These are phyloP conservation scores for Trichophyton rubrum DNA, from an alignment of 2,329 filamentous ascomycete species.

Conservation along the genomic window DNA sequence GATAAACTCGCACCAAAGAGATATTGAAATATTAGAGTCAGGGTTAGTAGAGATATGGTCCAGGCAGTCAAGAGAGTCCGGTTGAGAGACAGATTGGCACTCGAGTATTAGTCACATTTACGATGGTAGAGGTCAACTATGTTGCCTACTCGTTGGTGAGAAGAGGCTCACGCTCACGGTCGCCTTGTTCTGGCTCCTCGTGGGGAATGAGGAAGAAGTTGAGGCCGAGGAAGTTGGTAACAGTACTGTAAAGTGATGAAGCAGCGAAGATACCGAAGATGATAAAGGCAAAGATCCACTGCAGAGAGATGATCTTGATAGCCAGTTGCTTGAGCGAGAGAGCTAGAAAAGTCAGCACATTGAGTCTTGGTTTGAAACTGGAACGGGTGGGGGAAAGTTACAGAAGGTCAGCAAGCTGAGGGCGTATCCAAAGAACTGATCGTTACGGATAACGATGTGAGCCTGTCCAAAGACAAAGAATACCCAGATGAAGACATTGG, in stretches of 20 bases:
- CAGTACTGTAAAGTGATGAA: conserved; percentile 42
- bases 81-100: neutral
- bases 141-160: conserved; percentile 26
- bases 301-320: conserved; percentile 59
- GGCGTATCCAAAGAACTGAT: conserved; percentile 64
- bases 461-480: conserved; percentile 64
- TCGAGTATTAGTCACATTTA: neutral
- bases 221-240: conserved; percentile 24
- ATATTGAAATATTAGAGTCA: neutral
- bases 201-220: conserved; percentile 25
- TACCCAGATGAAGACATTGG: conserved; percentile 80
- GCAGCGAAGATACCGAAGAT: conserved; percentile 54
- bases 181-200: conserved; percentile 29
- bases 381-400: conserved; percentile 25
- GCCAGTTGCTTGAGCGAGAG: conserved; percentile 68
- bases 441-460: conserved; percentile 63
- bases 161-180: conserved; percentile 43
- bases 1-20: neutral
- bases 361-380: neutral
- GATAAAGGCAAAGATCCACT: conserved; percentile 85
- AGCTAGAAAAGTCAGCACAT: conserved; percentile 24
- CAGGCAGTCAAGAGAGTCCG: neutral
- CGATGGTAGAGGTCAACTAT: neutral
- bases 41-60: neutral
- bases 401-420: conserved; percentile 61